Percentiles rank a stretch among this genome's conserved stretches.
Evolutionary conservation across 306 rosid genomes (phyloP).

Genomic region (Citrullus amarus): DNA sequence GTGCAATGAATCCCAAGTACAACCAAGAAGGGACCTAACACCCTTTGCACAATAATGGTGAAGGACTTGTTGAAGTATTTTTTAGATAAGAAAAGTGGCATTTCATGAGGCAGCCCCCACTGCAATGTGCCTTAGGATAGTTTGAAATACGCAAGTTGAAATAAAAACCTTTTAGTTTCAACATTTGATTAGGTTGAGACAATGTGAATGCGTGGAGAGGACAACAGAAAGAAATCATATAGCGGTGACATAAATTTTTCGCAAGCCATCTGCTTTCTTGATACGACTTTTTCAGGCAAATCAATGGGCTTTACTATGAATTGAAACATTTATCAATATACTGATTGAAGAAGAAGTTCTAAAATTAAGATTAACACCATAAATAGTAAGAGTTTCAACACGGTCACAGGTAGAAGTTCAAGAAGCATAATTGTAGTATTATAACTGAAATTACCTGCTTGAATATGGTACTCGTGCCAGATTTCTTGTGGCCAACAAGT

Average conservation of each 20-base stretch:
- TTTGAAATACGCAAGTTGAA: neutral
- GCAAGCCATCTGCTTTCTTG: neutral
- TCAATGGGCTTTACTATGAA: neutral
- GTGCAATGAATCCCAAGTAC: neutral
- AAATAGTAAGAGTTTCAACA: neutral
- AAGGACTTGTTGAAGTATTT: neutral
- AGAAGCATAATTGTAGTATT: neutral
- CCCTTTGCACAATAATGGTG: neutral
- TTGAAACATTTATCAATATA: neutral
- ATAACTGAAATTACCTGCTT: slow-evolving; percentile 46
- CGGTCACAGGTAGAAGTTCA: neutral
- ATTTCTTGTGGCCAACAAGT: slow-evolving; percentile 50
- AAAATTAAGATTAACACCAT: neutral
- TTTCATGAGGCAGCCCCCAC: neutral
- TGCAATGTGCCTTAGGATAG: neutral
- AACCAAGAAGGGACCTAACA: neutral
- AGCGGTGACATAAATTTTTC: neutral
- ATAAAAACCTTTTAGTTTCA: neutral
- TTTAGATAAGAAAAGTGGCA: neutral
- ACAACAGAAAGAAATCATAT: neutral
- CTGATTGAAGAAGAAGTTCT: neutral
- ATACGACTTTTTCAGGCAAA: neutral
- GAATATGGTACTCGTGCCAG: slow-evolving; percentile 70
- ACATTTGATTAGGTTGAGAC: neutral
- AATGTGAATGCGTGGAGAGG: neutral